Evolutionary conservation across 345 rosid genomes (phyloP).

Genomic region (Cardamine occulta): DNA sequence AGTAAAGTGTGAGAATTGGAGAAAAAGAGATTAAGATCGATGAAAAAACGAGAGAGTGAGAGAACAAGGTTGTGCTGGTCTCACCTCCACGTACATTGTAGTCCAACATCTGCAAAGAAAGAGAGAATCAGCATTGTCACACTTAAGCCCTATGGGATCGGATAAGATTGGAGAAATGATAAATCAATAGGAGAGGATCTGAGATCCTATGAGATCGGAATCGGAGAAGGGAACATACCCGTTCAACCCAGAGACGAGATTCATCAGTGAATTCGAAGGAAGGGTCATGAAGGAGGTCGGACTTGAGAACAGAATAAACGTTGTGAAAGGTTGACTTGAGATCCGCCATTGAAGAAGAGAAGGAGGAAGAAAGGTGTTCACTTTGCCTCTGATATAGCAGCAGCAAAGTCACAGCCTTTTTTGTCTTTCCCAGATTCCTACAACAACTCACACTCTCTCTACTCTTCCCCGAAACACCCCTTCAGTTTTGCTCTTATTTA

Average conservation of each 20-base stretch:
- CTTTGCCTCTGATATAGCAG: conserved; percentile 27
- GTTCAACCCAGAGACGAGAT: conserved; percentile 82
- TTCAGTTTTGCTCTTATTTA: conserved; percentile 6
- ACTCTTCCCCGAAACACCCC: conserved; percentile 23
- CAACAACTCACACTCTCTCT: conserved; percentile 35
- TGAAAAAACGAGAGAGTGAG: neutral
- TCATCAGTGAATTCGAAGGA: conserved; percentile 77
- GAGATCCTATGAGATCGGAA: neutral
- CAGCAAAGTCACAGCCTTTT: conserved; percentile 26
- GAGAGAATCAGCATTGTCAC: conserved; percentile 5
- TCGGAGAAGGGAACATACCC: conserved; percentile 40
- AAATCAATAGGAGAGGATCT: conserved; percentile 13
- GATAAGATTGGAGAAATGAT: neutral
- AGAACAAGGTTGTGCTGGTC: neutral
- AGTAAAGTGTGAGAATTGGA: neutral
- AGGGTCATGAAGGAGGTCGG: conserved; percentile 79
- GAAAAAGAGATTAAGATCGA: neutral
- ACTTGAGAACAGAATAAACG: conserved; percentile 63
- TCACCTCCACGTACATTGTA: conserved; percentile 94
- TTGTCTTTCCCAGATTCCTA: conserved; percentile 34
- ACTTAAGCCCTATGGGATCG: neutral
- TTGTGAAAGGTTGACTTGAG: conserved; percentile 67
- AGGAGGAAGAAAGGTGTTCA: conserved; percentile 20
- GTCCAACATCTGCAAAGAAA: conserved; percentile 74
- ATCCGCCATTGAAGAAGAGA: conserved; percentile 62